Evolutionary conservation across 257 asterid genomes (phyloP), one percentile per base, ranked within the genome.

Genomic region (Hygrophila difformis): DNA sequence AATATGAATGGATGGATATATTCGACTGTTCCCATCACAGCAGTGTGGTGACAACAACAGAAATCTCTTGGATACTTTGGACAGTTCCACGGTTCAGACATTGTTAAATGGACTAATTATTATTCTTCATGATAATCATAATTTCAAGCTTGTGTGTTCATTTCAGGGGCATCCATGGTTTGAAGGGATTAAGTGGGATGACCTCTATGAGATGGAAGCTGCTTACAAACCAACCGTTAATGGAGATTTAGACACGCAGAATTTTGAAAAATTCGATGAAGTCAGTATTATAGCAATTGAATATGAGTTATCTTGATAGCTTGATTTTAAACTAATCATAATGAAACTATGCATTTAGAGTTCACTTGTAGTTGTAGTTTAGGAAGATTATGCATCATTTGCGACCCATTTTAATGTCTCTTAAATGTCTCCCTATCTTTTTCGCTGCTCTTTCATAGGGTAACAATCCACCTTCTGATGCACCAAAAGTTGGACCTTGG

Each of bases 401-500:
- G n/a, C n/a, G n/a, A n/a, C n/a, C n/a, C n/a, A n/a, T n/a, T n/a
- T n/a, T n/a, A n/a, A 45, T 35, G 12, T 43, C 23, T 56, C 34
- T 49, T n/a, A n/a, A 44, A 49, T 49, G 50, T 31, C 33, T 45
- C 17, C 15, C 40, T 31, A 11, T 33, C 8, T 36, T 21, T n/a
- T n/a, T 43, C 53, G 39, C 52, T 47, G 38, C 20, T 56, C 33
- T 49, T 55, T 59, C 44, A 49, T 56, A 89, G 98, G 88, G 73
- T 44, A 83, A 78, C 53, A 74, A 66, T 59, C 70, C 84, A 53
- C 81, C 84, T 14, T 85, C 84, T 2, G 40, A 71, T 17, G 48
- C 65, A 20, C 94, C 98, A 56, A 67, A 73, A 71, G 93, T 89
- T 2, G 98, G 98, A 63, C 96, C 96, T 12, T 89, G 98, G 98